A percentile compares a stretch with the other conserved stretches of the same genome.
phyloP scores from a whole-genome alignment of 2,329 filamentous ascomycete genomes.

The Elsinoe australis region DNA sequence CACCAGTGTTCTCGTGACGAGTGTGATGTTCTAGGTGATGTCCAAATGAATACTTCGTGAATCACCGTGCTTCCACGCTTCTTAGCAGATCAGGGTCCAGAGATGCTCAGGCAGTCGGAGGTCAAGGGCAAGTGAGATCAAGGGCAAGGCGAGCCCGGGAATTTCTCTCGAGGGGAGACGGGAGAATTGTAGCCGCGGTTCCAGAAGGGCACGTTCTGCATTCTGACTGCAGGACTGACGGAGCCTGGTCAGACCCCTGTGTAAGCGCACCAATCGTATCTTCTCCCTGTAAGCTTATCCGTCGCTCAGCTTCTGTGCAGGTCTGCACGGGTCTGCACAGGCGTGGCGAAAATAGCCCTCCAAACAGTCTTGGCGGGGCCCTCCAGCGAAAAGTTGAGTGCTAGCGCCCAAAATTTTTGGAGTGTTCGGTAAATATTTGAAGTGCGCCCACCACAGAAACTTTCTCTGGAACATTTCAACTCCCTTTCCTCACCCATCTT shows the following conservation, averaged over 20 bases:
- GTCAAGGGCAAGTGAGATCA: no score
- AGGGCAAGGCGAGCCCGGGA: no score
- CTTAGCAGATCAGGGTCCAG: not conserved
- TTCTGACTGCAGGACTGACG: not conserved
- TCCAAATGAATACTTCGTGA: not conserved
- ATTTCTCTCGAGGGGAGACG: not conserved
- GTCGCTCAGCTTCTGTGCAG: not conserved
- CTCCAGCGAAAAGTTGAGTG: constrained; percentile 1
- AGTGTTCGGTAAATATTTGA: constrained; percentile 8
- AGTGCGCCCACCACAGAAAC: not conserved
- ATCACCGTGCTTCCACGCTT: not conserved
- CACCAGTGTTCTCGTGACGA: no score
- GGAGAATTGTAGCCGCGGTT: not conserved
- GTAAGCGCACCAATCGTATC: constrained; percentile 10
- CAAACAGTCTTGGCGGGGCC: not conserved
- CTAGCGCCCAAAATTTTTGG: constrained; percentile 13
- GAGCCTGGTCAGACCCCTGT: constrained; percentile 13
- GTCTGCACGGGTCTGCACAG: no score
- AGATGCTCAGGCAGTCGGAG: no score
- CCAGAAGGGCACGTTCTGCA: constrained; percentile 5
- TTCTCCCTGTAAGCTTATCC: constrained; percentile 8
- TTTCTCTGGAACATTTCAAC: constrained; percentile 3
- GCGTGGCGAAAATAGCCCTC: constrained; percentile 14
- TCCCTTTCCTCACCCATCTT: constrained; percentile 13
- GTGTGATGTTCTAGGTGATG: not conserved